These are phyloP conservation scores for Basipetospora chlamydospora DNA, from an alignment of 2,329 filamentous ascomycete species.

Conservation along the genomic window DNA sequence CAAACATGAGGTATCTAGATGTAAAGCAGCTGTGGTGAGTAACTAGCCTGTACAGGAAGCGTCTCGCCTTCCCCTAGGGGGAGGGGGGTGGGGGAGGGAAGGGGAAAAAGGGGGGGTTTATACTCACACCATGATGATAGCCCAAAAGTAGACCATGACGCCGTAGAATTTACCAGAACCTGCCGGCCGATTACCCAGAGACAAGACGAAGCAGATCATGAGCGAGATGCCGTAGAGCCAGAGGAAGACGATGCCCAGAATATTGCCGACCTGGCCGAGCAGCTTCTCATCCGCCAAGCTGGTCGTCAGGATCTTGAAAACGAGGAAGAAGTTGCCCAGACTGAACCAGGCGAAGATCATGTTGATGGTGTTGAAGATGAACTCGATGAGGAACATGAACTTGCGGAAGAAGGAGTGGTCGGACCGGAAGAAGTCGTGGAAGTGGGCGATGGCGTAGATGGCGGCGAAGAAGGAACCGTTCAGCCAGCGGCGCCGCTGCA, in stretches of 20 bases:
- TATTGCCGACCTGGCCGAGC: constrained; percentile 60
- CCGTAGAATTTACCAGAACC: constrained; percentile 90
- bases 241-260: constrained; percentile 82
- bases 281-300: constrained; percentile 59
- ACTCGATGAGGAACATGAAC: constrained; percentile 81
- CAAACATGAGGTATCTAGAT: constrained; percentile 77
- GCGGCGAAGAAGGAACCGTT: constrained; percentile 98
- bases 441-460: constrained; percentile 87
- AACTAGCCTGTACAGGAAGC: background rate
- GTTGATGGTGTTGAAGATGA: constrained; percentile 84
- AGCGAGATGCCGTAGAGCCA: constrained; percentile 90
- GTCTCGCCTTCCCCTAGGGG: too few relatives aligned
- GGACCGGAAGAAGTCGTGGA: constrained; percentile 90
- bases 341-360: constrained; percentile 99
- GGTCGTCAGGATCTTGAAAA: constrained; percentile 90
- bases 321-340: constrained; percentile 97
- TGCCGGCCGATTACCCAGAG: constrained; percentile 85
- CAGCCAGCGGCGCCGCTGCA: constrained; percentile 91
- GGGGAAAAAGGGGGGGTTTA: background rate
- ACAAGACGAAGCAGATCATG: constrained; percentile 87
- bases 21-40: constrained; percentile 8
- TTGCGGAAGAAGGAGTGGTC: constrained; percentile 81
- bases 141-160: constrained; percentile 98
- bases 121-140: constrained; percentile 74
- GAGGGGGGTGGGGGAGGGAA: too few relatives aligned